Conservation (phyloP, 2,329 filamentous ascomycete genomes). For the Fusarium verrucosum region DNA sequence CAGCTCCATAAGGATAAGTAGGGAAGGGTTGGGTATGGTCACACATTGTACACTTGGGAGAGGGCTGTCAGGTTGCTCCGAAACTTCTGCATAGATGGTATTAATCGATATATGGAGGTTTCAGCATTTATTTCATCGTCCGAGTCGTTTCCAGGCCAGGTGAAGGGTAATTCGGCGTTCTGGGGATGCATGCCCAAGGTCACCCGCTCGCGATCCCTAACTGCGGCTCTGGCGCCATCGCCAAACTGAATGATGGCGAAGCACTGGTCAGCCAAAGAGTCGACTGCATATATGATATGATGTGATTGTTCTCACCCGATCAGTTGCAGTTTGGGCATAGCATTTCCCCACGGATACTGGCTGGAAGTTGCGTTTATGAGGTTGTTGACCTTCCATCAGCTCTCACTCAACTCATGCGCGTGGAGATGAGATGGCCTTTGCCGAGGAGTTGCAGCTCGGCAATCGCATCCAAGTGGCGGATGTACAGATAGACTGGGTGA, state of each 20-base stretch:
- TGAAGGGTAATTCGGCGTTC: conserved; percentile 42
- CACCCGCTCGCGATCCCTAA: conserved; percentile 50
- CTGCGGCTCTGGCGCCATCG: conserved; percentile 45
- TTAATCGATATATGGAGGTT: conserved; percentile 44
- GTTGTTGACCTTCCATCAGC: conserved; percentile 42
- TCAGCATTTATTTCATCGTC: conserved; percentile 36
- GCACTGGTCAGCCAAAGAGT: conserved; percentile 12
- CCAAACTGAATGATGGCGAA: conserved; percentile 49
- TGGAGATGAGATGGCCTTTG: conserved; percentile 28
- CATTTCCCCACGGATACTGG: conserved; percentile 50
- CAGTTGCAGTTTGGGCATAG: conserved; percentile 50
- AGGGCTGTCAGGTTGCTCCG: conserved; percentile 67
- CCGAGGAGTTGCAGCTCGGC: conserved; percentile 30
- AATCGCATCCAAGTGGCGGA: conserved; percentile 18
- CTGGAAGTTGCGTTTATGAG: conserved; percentile 36
- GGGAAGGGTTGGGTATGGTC: conserved; percentile 8
- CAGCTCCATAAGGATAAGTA: conserved; percentile 10
- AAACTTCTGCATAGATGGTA: conserved; percentile 51
- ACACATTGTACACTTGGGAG: conserved; percentile 66
- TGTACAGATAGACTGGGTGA: background rate
- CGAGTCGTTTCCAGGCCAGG: conserved; percentile 43
- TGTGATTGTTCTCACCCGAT: conserved; percentile 46
- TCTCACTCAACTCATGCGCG: conserved; percentile 31
- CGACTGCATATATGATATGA: background rate
- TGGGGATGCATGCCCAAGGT: conserved; percentile 37